A percentile compares a stretch with the other conserved stretches of the same genome.
Conservation (phyloP, 371 early-diverging fungal species). For the Mortierella sp. region DNA sequence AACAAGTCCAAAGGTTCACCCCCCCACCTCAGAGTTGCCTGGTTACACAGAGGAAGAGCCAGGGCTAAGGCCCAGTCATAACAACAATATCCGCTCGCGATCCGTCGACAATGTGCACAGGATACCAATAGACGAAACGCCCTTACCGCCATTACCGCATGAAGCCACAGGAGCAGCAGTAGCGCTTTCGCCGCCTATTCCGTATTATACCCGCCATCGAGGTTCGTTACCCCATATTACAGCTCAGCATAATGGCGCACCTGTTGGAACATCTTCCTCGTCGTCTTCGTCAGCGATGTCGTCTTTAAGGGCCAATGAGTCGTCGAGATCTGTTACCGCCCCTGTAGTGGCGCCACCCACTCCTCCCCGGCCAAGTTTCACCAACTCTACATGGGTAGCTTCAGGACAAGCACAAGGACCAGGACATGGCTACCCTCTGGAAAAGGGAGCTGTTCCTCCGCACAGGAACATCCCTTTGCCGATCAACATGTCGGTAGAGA, state of each 20-base stretch:
- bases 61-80: not conserved
- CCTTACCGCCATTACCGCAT: not conserved
- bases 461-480: constrained; percentile 20
- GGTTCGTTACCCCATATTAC: not conserved
- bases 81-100: not conserved
- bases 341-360: not conserved
- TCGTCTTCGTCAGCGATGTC: not conserved
- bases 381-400: not conserved
- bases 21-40: not conserved
- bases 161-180: not conserved
- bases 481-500: not conserved
- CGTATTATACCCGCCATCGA: not conserved
- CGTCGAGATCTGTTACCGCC: not conserved
- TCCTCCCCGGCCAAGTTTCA: not conserved
- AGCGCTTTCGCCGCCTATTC: not conserved
- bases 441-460: not conserved
- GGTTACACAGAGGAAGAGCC: not conserved
- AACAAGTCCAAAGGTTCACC: not conserved
- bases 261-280: not conserved
- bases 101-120: not conserved
- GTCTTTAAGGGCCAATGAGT: not conserved
- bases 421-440: constrained; percentile 13
- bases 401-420: not conserved
- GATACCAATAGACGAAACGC: not conserved
- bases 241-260: not conserved